phyloP scores from a whole-genome alignment of 1,284 basidiomycete genomes.

The Microbotryum scabiosae region DNA sequence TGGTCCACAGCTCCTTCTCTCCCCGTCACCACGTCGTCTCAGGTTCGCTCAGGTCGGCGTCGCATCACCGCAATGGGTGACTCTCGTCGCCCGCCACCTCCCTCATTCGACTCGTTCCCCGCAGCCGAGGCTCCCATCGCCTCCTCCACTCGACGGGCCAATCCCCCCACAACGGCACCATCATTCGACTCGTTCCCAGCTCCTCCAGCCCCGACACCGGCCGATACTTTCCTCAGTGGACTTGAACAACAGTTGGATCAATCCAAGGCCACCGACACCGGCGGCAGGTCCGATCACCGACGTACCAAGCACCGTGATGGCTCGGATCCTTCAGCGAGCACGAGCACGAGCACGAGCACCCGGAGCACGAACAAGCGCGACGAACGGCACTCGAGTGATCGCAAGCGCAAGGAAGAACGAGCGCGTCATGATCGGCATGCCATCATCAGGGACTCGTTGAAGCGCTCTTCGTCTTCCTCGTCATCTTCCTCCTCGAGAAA shows the following conservation, averaged over 20 bases:
- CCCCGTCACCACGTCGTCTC: too few relatives aligned
- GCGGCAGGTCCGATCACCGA: slow-evolving; percentile 6
- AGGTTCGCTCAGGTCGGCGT: too few relatives aligned
- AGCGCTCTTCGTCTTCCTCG: too few relatives aligned
- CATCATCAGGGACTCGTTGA: too few relatives aligned
- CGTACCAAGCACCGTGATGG: background rate
- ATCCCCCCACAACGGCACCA: slow-evolving; percentile 1
- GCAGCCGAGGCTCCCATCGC: background rate
- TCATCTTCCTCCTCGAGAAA: too few relatives aligned
- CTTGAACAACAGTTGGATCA: background rate
- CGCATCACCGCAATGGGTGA: too few relatives aligned
- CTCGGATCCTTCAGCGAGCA: background rate
- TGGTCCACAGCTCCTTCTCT: too few relatives aligned
- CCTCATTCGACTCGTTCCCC: slow-evolving; percentile 20
- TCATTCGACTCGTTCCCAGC: slow-evolving; percentile 20
- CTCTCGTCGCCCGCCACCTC: slow-evolving; percentile 2
- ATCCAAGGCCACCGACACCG: slow-evolving; percentile 1
- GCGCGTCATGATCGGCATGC: too few relatives aligned
- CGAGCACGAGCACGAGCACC: background rate
- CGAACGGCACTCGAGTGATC: background rate
- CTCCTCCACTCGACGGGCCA: background rate
- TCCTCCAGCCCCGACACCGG: slow-evolving; percentile 1
- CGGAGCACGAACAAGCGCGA: background rate
- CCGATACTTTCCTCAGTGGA: background rate
- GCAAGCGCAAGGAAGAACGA: background rate